Evolutionary conservation across 148 eudicot species (phyloP).

Genomic region (Arbutus unedo): DNA sequence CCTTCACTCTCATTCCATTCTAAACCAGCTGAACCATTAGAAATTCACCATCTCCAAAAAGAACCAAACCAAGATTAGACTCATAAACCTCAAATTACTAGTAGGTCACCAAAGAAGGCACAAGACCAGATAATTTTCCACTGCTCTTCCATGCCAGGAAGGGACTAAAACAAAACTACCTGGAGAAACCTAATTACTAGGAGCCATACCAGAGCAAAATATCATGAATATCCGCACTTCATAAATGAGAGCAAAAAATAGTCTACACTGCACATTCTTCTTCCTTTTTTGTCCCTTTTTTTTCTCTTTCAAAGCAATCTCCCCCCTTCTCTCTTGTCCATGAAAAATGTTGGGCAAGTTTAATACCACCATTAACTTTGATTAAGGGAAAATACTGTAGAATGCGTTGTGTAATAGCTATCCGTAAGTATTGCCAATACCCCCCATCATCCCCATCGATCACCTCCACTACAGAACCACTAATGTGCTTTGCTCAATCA

Average conservation of each 20-base stretch:
- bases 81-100: not conserved
- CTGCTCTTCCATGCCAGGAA: not conserved
- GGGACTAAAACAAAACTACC: not conserved
- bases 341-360: not conserved
- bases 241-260: not conserved
- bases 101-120: not conserved
- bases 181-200: not conserved
- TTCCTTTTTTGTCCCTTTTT: not conserved
- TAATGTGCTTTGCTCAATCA: not conserved
- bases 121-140: not conserved
- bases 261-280: not conserved
- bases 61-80: not conserved
- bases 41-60: not conserved
- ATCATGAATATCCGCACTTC: not conserved
- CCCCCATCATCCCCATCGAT: not conserved
- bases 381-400: not conserved
- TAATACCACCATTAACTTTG: not conserved
- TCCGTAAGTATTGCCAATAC: not conserved
- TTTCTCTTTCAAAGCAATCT: not conserved
- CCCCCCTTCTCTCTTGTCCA: not conserved
- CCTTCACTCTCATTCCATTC: not conserved
- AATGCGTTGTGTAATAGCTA: not conserved
- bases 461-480: not conserved
- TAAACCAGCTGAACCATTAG: not conserved
- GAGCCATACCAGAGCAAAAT: not conserved